Conservation (phyloP, 495 filamentous ascomycete species). For the Xylaria cubensis region DNA sequence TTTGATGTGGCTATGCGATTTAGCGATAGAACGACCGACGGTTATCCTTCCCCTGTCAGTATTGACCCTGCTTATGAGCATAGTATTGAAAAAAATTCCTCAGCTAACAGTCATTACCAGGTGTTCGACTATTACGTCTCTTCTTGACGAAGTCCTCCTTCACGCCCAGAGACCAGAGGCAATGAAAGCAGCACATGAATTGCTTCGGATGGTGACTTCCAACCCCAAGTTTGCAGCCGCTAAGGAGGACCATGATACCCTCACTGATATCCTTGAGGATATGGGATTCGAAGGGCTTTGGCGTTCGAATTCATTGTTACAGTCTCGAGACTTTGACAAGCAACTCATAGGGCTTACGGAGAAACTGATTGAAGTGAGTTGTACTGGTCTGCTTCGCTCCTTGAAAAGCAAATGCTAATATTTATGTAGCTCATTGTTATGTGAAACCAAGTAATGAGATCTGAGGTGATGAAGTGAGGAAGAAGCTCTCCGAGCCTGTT, state of each 20-base stretch:
- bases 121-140: constrained; percentile 55
- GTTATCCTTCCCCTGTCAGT: constrained; percentile 59
- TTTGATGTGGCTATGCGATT: constrained; percentile 57
- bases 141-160: constrained; percentile 61
- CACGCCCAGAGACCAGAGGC: constrained; percentile 59
- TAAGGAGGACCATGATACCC: constrained; percentile 45
- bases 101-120: constrained; percentile 37
- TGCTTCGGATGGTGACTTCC: constrained; percentile 57
- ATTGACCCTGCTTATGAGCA: background rate
- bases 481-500: background rate
- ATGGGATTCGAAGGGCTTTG: constrained; percentile 65
- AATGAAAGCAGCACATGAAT: constrained; percentile 57
- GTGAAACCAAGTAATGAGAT: constrained; percentile 7
- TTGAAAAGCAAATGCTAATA: constrained; percentile 17
- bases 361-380: constrained; percentile 63
- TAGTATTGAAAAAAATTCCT: background rate
- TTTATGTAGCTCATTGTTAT: constrained; percentile 25
- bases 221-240: constrained; percentile 51
- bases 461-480: background rate
- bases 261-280: constrained; percentile 57
- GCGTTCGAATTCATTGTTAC: constrained; percentile 55
- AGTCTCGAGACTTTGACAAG: constrained; percentile 54
- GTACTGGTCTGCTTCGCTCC: background rate
- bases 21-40: constrained; percentile 53
- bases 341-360: constrained; percentile 60